These are phyloP conservation scores for Trichophaea hybrida DNA, from an alignment of 2,329 filamentous ascomycete species.

Conservation along the genomic window DNA sequence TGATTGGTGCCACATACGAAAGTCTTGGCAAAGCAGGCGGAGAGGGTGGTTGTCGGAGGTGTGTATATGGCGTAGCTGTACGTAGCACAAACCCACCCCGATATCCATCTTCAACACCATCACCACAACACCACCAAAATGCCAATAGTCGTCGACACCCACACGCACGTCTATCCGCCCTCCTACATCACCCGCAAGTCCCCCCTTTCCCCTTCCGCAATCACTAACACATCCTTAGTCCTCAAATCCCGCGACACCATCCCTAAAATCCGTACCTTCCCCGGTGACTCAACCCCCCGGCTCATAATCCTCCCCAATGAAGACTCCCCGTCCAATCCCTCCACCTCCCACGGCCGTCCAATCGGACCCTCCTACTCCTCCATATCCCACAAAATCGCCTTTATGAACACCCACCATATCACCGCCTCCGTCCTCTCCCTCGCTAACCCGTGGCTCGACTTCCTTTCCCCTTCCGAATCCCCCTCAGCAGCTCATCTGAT, in stretches of 20 bases:
- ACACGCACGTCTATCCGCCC: constrained; percentile 56
- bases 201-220: background rate
- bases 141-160: constrained; percentile 45
- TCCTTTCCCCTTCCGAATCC: constrained; percentile 46
- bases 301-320: constrained; percentile 51
- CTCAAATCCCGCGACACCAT: constrained; percentile 47
- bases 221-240: constrained; percentile 27
- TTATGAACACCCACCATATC: constrained; percentile 77
- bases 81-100: background rate
- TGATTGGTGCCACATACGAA: too few species aligned
- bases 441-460: constrained; percentile 91
- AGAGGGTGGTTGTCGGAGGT: too few species aligned
- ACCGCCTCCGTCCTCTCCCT: constrained; percentile 73
- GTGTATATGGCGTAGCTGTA: too few species aligned
- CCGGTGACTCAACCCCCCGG: constrained; percentile 42
- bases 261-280: constrained; percentile 56
- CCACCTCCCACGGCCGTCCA: constrained; percentile 54
- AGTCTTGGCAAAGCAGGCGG: too few species aligned
- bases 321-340: constrained; percentile 38
- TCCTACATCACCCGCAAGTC: constrained; percentile 40
- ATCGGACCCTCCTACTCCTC: constrained; percentile 74
- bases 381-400: constrained; percentile 62
- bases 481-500: constrained; percentile 49
- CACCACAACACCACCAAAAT: constrained; percentile 13
- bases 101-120: background rate